These are phyloP conservation scores for Iris pallida DNA, from an alignment of 116 monocot species.

Conservation along the genomic window DNA sequence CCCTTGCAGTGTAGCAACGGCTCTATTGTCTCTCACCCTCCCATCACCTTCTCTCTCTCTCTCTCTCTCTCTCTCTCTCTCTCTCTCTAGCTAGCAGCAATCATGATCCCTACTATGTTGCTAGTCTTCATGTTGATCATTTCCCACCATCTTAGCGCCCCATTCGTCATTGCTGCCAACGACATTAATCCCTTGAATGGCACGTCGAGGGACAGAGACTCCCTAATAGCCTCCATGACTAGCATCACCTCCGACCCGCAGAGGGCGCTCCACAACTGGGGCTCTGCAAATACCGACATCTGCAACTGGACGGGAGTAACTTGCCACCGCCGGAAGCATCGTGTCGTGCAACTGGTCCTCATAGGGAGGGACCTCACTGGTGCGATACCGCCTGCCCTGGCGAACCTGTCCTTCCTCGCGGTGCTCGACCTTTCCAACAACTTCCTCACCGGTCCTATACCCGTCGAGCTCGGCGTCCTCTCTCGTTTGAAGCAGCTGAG, in stretches of 20 bases:
- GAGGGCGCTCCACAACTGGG: slow-evolving; percentile 41
- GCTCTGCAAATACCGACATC: slow-evolving; percentile 2
- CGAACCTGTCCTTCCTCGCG: slow-evolving; percentile 50
- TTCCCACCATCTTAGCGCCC: not conserved
- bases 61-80: not conserved
- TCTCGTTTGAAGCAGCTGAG: slow-evolving; percentile 44
- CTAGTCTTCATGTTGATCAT: not conserved
- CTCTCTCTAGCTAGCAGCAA: slow-evolving; percentile 7
- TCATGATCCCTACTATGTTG: slow-evolving; percentile 5
- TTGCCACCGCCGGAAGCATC: slow-evolving; percentile 26
- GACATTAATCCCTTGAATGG: no score
- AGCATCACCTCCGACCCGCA: slow-evolving; percentile 30
- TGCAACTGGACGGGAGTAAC: slow-evolving; percentile 82
- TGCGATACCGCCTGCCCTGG: slow-evolving; percentile 40
- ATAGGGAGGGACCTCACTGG: slow-evolving; percentile 38
- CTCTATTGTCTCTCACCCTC: not conserved
- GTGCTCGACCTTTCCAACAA: slow-evolving; percentile 72
- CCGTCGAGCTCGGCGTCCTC: slow-evolving; percentile 39
- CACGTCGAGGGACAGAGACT: slow-evolving; percentile 22
- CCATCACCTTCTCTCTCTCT: not conserved
- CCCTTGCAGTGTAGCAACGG: slow-evolving; percentile 24
- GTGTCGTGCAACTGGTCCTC: slow-evolving; percentile 44
- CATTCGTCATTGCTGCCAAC: not conserved
- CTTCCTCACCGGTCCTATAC: slow-evolving; percentile 46
- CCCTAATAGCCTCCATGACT: slow-evolving; percentile 57